Base-by-base conservation (phyloP, 2,329 filamentous ascomycete genomes). In the Endothia cerciana region DNA sequence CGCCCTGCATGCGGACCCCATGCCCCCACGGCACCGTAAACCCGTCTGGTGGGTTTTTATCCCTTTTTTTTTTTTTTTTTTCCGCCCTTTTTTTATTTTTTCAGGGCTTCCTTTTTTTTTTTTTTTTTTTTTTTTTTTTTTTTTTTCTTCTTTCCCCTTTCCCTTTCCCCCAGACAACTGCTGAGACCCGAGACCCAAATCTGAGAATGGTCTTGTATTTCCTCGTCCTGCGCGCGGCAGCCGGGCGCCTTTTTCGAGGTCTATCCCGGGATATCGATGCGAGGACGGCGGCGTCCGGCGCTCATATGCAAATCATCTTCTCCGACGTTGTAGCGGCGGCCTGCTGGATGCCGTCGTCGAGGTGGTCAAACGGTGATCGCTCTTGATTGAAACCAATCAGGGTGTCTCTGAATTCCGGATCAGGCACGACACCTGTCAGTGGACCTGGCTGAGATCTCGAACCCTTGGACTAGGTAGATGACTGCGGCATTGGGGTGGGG, bases 161-260 rank as follows among this genome's bases (percentile, higher is more conserved):
- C 33, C 30, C 33, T 28, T n/a, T 57, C 55, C 30, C 55, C 5
- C 11, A n/a, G n/a, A n/a, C n/a, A n/a, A 30, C 47, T 60, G 65
- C 40, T 60, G 38, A 11, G 43, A 59, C 59, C 65, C 65, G 63
- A 67, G 64, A 66, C 65, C 51, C 60, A 41, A 56, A 66, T 60
- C 60, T 63, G 53, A 63, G 47, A 19, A 56, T 36, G 45, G 25
- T 66, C 62, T 63, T 49, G 64, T 63, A 43, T 63, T 40, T 40
- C 65, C 63, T 36, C 55, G 47, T 25, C 59, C 43, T 67, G 58
- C 65, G 60, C 55, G 40, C 63, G 47, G 40, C 8, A 41, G 45
- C 65, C 62, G 55, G 58, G 62, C 43, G 17, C 36, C 47, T 51
- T 51, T 25, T 28, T 17, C n/a, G n/a, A n/a, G n/a, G n/a, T n/a